Conservation (phyloP, 2,329 filamentous ascomycete genomes). For the Epichloe sp. region DNA sequence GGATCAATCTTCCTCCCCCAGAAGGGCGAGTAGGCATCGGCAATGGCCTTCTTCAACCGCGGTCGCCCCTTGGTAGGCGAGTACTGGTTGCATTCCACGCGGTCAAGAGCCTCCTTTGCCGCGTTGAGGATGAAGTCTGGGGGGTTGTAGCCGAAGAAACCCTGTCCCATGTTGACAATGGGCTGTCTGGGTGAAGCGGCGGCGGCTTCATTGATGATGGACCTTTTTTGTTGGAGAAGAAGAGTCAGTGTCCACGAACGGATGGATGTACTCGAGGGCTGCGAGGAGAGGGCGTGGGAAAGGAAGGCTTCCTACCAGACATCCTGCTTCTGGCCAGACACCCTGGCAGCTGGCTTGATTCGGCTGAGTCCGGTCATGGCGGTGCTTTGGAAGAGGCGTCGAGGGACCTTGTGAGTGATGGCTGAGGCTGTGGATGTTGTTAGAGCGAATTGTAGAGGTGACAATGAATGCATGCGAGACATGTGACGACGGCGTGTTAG, state of each 20-base stretch:
- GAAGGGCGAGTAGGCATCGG: slow-evolving; percentile 79
- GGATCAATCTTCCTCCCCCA: slow-evolving; percentile 75
- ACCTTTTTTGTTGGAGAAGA: slow-evolving; percentile 25
- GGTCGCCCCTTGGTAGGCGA: slow-evolving; percentile 89
- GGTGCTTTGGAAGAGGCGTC: slow-evolving; percentile 10
- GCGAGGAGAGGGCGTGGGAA: not conserved
- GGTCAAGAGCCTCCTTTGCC: slow-evolving; percentile 76
- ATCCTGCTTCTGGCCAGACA: slow-evolving; percentile 37
- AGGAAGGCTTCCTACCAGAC: slow-evolving; percentile 28
- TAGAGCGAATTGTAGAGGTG: not conserved
- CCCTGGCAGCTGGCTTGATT: slow-evolving; percentile 36
- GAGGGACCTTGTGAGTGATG: not conserved
- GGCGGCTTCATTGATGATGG: slow-evolving; percentile 54
- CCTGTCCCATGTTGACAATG: slow-evolving; percentile 53
- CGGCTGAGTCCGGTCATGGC: slow-evolving; percentile 31
- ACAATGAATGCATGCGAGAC: not conserved
- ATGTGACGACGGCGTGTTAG: not conserved
- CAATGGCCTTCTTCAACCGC: slow-evolving; percentile 81
- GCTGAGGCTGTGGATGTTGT: not conserved
- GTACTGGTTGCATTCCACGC: slow-evolving; percentile 97
- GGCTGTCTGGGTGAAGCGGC: slow-evolving; percentile 49
- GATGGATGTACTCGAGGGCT: not conserved
- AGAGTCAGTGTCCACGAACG: not conserved
- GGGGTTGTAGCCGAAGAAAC: slow-evolving; percentile 91
- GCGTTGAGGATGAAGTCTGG: slow-evolving; percentile 83